These are phyloP conservation scores for Kondoa malvinella DNA, from an alignment of 768 basidiomycete genomes.

Conservation along the genomic window DNA sequence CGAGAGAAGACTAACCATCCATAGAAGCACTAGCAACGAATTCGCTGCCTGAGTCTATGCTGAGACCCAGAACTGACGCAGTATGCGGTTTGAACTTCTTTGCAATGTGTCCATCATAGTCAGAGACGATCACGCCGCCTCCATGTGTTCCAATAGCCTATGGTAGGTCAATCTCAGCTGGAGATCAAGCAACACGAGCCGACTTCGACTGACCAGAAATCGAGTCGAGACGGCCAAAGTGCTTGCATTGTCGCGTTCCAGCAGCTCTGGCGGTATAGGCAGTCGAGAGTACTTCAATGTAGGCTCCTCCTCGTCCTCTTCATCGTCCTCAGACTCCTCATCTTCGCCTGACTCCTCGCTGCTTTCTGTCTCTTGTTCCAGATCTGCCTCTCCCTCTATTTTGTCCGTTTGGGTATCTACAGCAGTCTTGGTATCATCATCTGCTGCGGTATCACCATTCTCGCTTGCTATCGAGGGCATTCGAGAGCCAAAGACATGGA, in stretches of 20 bases:
- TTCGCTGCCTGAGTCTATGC: conserved; percentile 64
- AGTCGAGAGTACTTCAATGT: conserved; percentile 12
- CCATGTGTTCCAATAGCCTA: conserved; percentile 83
- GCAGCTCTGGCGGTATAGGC: conserved; percentile 1
- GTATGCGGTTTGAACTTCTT: conserved; percentile 81
- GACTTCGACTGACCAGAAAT: conserved; percentile 4
- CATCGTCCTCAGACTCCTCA: conserved; percentile 10
- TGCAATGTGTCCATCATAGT: conserved; percentile 57
- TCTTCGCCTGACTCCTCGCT: conserved; percentile 10
- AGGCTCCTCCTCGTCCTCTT: conserved; percentile 19
- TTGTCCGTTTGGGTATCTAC: neutral
- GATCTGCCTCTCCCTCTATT: conserved; percentile 5
- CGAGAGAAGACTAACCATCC: too few relatives aligned
- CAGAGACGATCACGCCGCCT: conserved; percentile 77
- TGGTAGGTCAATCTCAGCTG: neutral
- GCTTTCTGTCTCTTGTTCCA: conserved; percentile 2
- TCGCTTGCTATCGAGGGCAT: too few relatives aligned
- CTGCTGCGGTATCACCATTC: too few relatives aligned
- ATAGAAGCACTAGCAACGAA: conserved; percentile 84
- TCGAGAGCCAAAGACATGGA: too few relatives aligned
- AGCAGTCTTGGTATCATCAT: too few relatives aligned
- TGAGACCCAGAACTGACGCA: conserved; percentile 70
- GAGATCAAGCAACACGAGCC: neutral
- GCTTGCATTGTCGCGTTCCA: conserved; percentile 16
- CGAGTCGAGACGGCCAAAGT: conserved; percentile 11